These are phyloP conservation scores for Suhomyces bribrorum DNA, from an alignment of 1,139 yeast genomes.

Conservation along the genomic window DNA sequence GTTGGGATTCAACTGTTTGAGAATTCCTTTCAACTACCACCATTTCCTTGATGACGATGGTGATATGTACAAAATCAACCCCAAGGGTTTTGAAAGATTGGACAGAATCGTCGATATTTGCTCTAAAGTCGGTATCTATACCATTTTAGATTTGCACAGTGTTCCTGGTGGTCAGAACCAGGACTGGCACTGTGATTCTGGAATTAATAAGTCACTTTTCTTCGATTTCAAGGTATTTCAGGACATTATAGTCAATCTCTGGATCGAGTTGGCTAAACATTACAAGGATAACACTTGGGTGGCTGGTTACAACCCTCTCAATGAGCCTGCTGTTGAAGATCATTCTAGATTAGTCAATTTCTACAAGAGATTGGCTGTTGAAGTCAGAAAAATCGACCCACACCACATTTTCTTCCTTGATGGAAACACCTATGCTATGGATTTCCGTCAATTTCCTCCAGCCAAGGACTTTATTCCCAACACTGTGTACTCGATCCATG, in stretches of 20 bases:
- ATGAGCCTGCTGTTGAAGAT: constrained; percentile 46
- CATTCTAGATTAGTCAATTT: constrained; percentile 39
- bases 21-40: constrained; percentile 50
- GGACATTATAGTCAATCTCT: constrained; percentile 41
- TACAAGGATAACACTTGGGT: constrained; percentile 45
- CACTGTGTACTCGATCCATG: constrained; percentile 49
- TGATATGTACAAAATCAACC: constrained; percentile 38
- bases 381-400: constrained; percentile 41
- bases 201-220: constrained; percentile 43
- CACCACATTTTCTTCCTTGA: constrained; percentile 48
- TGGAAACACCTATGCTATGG: constrained; percentile 51
- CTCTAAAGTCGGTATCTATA: constrained; percentile 39
- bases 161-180: constrained; percentile 53
- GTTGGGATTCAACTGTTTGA: constrained; percentile 43
- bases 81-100: constrained; percentile 41
- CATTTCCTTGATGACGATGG: constrained; percentile 44
- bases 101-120: constrained; percentile 43
- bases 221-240: constrained; percentile 50
- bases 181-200: constrained; percentile 51
- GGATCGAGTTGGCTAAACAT: constrained; percentile 42
- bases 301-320: constrained; percentile 51
- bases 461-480: constrained; percentile 31
- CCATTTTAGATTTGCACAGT: constrained; percentile 47
- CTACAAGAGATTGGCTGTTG: constrained; percentile 34
- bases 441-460: constrained; percentile 44